These are phyloP conservation scores for Albizia julibrissin DNA, from an alignment of 306 rosid genomes.

Conservation along the genomic window DNA sequence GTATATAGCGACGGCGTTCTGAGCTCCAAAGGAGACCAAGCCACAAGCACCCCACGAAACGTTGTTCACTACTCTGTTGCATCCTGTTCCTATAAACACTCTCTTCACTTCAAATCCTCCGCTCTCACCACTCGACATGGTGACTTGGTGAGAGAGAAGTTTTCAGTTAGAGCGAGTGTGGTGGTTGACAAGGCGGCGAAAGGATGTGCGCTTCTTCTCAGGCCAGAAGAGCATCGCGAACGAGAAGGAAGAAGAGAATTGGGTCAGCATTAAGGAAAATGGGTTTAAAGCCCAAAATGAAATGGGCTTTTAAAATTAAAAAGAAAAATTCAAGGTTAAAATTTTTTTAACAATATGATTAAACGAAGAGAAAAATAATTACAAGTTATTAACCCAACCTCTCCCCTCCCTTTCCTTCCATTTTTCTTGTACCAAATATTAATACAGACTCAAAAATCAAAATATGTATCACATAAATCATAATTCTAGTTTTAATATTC, in stretches of 20 bases:
- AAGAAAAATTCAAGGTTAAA: too few relatives aligned
- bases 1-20: conserved; percentile 87
- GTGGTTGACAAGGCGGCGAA: conserved; percentile 26
- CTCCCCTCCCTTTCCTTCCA: too few relatives aligned
- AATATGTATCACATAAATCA: too few relatives aligned
- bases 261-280: not conserved
- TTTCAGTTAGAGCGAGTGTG: not conserved
- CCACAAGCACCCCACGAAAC: conserved; percentile 93
- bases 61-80: conserved; percentile 90
- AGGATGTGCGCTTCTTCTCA: conserved; percentile 32
- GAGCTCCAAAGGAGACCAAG: conserved; percentile 83
- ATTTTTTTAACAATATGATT: too few relatives aligned
- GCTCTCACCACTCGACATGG: conserved; percentile 31
- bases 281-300: conserved; percentile 15
- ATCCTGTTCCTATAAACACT: conserved; percentile 86
- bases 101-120: conserved; percentile 53
- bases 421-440: too few relatives aligned
- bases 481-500: too few relatives aligned
- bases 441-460: too few relatives aligned
- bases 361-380: too few relatives aligned
- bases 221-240: conserved; percentile 20
- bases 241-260: conserved; percentile 2
- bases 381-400: too few relatives aligned
- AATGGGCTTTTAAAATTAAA: not conserved
- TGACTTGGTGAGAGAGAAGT: not conserved